Conservation (phyloP, 345 rosid species). For the Raphanus raphanistrum region DNA sequence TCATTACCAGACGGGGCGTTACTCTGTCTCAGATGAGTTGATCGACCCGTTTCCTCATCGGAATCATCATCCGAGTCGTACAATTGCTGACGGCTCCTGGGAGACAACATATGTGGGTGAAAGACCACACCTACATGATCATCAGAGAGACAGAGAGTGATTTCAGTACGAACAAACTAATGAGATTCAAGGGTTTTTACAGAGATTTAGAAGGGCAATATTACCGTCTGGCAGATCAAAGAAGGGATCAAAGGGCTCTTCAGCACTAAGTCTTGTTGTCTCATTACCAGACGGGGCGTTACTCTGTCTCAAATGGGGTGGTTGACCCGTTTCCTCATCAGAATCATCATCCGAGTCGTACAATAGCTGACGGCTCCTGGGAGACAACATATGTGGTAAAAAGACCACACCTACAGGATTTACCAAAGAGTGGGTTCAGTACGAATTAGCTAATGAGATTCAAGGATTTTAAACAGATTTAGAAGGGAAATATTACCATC, state of each 20-base stretch:
- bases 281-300: too few species aligned
- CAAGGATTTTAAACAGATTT: conserved; percentile 6
- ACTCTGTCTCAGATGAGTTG: conserved; percentile 6
- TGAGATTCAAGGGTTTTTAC: background rate
- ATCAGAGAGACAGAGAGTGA: conserved; percentile 4
- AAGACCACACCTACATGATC: conserved; percentile 24
- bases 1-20: background rate
- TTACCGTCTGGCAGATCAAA: conserved; percentile 36
- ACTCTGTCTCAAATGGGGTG: background rate
- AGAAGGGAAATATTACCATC: conserved; percentile 29
- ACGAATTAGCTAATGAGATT: background rate
- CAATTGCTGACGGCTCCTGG: conserved; percentile 14
- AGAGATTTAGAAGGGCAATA: conserved; percentile 12
- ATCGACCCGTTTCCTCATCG: background rate
- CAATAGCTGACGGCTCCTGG: conserved; percentile 7
- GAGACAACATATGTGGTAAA: conserved; percentile 20
- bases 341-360: conserved; percentile 4
- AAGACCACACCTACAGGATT: conserved; percentile 24
- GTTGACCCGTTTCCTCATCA: background rate
- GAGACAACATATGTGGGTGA: conserved; percentile 20
- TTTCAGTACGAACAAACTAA: background rate
- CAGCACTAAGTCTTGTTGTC: too few species aligned
- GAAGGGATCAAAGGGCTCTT: conserved; percentile 22
- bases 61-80: conserved; percentile 11
- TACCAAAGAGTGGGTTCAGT: conserved; percentile 12